phyloP scores from a whole-genome alignment of 352 stramenopile genomes.

The Globisporangium acanthophoron region DNA sequence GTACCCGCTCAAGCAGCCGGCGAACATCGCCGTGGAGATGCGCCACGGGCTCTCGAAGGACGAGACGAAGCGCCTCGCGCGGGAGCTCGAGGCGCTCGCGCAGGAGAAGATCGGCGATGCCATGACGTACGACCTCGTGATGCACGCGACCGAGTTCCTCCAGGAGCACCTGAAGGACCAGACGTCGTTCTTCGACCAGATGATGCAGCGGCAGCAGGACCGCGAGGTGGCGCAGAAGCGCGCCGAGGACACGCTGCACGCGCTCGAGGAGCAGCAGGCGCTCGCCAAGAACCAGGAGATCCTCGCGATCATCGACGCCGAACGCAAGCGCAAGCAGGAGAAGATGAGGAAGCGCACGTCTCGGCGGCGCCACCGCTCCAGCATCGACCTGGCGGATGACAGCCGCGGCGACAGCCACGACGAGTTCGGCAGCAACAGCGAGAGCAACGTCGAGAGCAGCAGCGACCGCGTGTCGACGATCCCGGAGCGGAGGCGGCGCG shows the following conservation, averaged over 20 bases:
- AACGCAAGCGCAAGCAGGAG: slow-evolving; percentile 59
- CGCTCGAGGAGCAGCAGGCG: slow-evolving; percentile 57
- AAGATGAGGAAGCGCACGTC: slow-evolving; percentile 49
- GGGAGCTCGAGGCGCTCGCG: slow-evolving; percentile 50
- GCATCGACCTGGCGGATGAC: slow-evolving; percentile 42
- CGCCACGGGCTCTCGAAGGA: slow-evolving; percentile 65
- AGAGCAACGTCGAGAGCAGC: slow-evolving; percentile 25
- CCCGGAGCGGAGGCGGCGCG: slow-evolving; percentile 24
- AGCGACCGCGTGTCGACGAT: slow-evolving; percentile 33
- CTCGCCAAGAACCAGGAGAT: slow-evolving; percentile 71
- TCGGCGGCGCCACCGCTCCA: slow-evolving; percentile 44
- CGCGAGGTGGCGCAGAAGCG: slow-evolving; percentile 53
- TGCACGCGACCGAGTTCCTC: slow-evolving; percentile 77
- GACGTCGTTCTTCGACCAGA: slow-evolving; percentile 86
- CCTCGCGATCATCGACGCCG: slow-evolving; percentile 70
- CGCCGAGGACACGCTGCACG: slow-evolving; percentile 41
- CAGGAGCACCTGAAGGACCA: slow-evolving; percentile 79
- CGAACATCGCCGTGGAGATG: slow-evolving; percentile 66
- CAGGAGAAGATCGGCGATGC: slow-evolving; percentile 67
- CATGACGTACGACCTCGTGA: slow-evolving; percentile 80
- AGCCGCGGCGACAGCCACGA: slow-evolving; percentile 19
- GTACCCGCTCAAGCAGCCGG: slow-evolving; percentile 61
- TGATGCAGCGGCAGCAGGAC: slow-evolving; percentile 79
- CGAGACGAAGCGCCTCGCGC: slow-evolving; percentile 50
- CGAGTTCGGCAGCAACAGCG: slow-evolving; percentile 19